Base-by-base conservation (phyloP, 495 filamentous ascomycete species). In the Pyrenopolyporus hunteri region DNA sequence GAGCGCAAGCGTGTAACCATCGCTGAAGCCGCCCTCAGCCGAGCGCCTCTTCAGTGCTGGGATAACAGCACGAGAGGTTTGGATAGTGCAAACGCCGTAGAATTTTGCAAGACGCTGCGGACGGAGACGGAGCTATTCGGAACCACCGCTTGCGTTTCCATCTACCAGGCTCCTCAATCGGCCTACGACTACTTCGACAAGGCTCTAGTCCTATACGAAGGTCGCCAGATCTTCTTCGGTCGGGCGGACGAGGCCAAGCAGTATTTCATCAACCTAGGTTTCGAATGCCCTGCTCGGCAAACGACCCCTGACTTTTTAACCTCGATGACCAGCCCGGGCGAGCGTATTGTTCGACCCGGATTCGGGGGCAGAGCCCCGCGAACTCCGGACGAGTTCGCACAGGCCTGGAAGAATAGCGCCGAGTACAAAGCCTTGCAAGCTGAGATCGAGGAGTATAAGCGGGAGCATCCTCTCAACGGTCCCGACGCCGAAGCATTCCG, bases 1-100 rank as follows among this genome's bases (percentile, higher is more conserved):
- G 91, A 96, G 72, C 72, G 91, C 7, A 93, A 93, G 76, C 85
- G 91, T 58, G 88, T 92, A 42, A 90, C 85, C 73, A 93, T 94
- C 63, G 86, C 89, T 2, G 91, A 94, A 63, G 81, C 80, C 17
- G 81, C 82, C 5, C 74, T 92, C 17, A 86, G 84, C 36, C 80
- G 81, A 6, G 82, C 82, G 17, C 85, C 88, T 0, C 71, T 95
- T 9, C 88, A 90, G 64, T 92, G 89, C 76, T 95, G 91, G 91
- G 91, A 94, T 65, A 90, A 90, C 73, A 89, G 84, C 57, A 93
- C 91, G 4, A 79, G 91, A 71, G 91, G 90, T 59, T 71, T 95
- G 19, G 91, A 95, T 67, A 88, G 84, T 53, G 86, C 89, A 55
- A 93, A 88, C 20, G 90, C 91, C 32, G 73, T 93, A n/a, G 88